Evolutionary conservation across 805 yeast species (phyloP).

Genomic region (Kodamaea kakaduensis): DNA sequence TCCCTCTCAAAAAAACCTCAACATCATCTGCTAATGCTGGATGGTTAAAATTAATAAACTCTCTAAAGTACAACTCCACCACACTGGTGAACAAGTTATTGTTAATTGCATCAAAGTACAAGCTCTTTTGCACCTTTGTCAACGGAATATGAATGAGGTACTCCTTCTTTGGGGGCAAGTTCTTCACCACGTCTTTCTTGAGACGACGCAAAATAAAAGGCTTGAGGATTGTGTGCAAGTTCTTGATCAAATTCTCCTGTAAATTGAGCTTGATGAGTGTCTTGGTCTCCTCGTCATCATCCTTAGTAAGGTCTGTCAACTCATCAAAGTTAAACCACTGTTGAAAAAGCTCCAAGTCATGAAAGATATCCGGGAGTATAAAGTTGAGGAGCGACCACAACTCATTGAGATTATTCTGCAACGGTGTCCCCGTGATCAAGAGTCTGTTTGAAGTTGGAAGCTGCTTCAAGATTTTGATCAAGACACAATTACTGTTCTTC

Average conservation of each 20-base stretch:
- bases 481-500: constrained; percentile 75
- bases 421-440: constrained; percentile 91
- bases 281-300: constrained; percentile 40
- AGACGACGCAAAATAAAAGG: constrained; percentile 84
- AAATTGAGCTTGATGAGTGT: constrained; percentile 54
- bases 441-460: constrained; percentile 68
- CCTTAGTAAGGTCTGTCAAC: constrained; percentile 34
- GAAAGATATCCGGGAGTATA: constrained; percentile 87
- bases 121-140: constrained; percentile 56
- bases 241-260: constrained; percentile 55
- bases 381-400: constrained; percentile 90
- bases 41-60: constrained; percentile 44
- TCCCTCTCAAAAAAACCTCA: constrained; percentile 34
- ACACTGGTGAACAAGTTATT: constrained; percentile 43
- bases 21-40: constrained; percentile 23
- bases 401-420: constrained; percentile 87
- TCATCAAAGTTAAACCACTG: constrained; percentile 89
- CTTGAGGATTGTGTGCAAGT: constrained; percentile 79
- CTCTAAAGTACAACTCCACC: constrained; percentile 45
- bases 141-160: constrained; percentile 73
- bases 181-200: constrained; percentile 62
- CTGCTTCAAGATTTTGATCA: constrained; percentile 67
- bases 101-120: constrained; percentile 53
- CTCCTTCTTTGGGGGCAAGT: constrained; percentile 86
- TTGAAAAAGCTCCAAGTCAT: constrained; percentile 83